Base-by-base conservation (phyloP, 176 grass and related monocot species). In the Miscanthus lutarioriparius region DNA sequence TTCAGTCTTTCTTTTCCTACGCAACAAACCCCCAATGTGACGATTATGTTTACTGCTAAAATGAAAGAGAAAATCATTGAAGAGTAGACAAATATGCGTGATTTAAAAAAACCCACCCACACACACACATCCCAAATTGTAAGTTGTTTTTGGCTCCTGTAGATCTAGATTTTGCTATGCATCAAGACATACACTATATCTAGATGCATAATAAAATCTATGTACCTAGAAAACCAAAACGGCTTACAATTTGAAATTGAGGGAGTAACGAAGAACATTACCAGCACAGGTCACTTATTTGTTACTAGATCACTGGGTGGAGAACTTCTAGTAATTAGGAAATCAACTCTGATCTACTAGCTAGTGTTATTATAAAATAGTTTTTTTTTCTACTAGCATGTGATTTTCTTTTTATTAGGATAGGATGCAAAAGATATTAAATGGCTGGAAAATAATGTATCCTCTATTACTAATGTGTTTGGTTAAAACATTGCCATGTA, bases 1-100 rank as follows among this genome's bases (percentile, higher is more conserved):
- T 19, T 53, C 14, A 47, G 44, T 33, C 48, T 33, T 51, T 64
- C 32, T 72, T 77, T 72, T 82, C 78, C 88, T 72, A 72, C 56
- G 72, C 65, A 79, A 75, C 67, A 59, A 59, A 58, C n/a, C 49
- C 30, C 61, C 74, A 26, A 47, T n/a, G 56, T 38, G 27, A 78
- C 41, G 41, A 78, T 44, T 72, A 23, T 22, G 17, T n/a, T 56
- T 56, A 56, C 53, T 22, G 20, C 19, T 56, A 56, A 56, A 51
- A 10, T 22, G 40, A 10, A 39, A 70, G 12, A 11, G 19, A 12
- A 39, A 40, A 39, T 2, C 22, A 61, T 19, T 22, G 17, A 22
- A 35, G 10, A 39, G 10, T 40, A 70, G 14, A 82, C 33, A 40
- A 58, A 47, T 70, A 47, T 70, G 65, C 75, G 25, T 78, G 75